Evolutionary conservation across 805 yeast genomes (phyloP), one percentile per base, ranked within the genome.

Genomic region (Candida ulmi): DNA sequence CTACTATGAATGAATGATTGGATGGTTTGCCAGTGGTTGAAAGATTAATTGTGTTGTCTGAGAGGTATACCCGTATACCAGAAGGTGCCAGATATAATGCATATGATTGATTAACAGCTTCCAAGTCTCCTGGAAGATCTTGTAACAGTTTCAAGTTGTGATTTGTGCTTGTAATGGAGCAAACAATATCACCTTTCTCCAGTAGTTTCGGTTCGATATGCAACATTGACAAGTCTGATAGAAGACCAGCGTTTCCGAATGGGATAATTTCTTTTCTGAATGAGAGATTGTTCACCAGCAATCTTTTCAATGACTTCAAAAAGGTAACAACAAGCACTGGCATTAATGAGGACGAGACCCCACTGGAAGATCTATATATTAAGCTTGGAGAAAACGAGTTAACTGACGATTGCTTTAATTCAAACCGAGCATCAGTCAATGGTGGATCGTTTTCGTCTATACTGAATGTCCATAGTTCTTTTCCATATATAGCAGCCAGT

Each of bases 71-170:
- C 35, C 80, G 60, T 11, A 75, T 74, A 2, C 79, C 81, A 9
- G 79, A 71, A 1, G 83, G 83, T 15, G 73, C 74, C 24, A 77
- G 43, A 44, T 76, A 75, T 2, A 75, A 44, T 1, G 72, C 75
- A 50, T 61, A 61, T 8, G 54, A 54, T 17, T 48, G 46, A 39
- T 63, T 55, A 36, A 54, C 17, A 4, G 38, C 37, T 5, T 21
- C 33, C 21, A 45, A 43, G 2, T 55, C 11, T 15, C n/a, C 13
- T 5, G 38, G 13, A 2, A 50, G 30, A 5, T 45, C 35, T 0
- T 64, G 55, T 17, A 74, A 44, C 30, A 60, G 65, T 0, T 57
- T 43, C 26, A 76, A 45, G 2, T 50, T 54, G 21, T 63, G 53
- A 8, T 56, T 40, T 40, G 55, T 64, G 6, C 60, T 47, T 5